Evolutionary conservation across 768 basidiomycete species (phyloP), one percentile per base, ranked within the genome.

Genomic region (Panus rudis): DNA sequence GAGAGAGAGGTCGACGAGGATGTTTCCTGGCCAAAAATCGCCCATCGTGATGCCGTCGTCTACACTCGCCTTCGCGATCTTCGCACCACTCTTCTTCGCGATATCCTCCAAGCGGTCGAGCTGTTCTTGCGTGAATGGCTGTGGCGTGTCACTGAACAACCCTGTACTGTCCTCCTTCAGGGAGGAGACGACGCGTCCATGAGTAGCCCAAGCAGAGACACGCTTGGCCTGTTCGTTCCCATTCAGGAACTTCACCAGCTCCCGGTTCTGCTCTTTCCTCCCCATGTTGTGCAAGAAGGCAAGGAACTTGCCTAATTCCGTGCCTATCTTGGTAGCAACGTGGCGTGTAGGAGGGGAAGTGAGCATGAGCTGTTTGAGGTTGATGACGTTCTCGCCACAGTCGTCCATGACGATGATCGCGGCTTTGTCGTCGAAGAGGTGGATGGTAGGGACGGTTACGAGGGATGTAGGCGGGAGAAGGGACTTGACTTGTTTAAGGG

Each of bases 21-120:
- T 49, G 52, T 85, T 84, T 0, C 81, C 83, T 2, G 83, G 73
- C 81, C 83, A 85, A 51, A 84, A 79, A 56, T 85, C 84, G 0
- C 84, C 83, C 75, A 77, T 77, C n/a, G 60, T 63, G 45, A 63
- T 37, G 10, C 61, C 52, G 37, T 66, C 65, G 26, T 53, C 44
- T n/a, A n/a, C n/a, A 22, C 56, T 55, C 20, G 55, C 55, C 20
- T 46, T 34, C 25, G 75, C 69, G n/a, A 49, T 59, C 19, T 52
- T 34, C 8, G 53, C 47, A 43, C 57, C 62, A 34, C 49, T 57
- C 28, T 57, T 50, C 21, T 35, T 17, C 7, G 60, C 64, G 21
- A 73, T 24, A 37, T 50, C 58, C 6, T 54, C 59, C 25, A 73
- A 56, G 25, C 52, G 50, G 5, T 51, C 50, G 46, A 78, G 51